phyloP scores from a whole-genome alignment of 345 rosid genomes.

The Reutealis trisperma region DNA sequence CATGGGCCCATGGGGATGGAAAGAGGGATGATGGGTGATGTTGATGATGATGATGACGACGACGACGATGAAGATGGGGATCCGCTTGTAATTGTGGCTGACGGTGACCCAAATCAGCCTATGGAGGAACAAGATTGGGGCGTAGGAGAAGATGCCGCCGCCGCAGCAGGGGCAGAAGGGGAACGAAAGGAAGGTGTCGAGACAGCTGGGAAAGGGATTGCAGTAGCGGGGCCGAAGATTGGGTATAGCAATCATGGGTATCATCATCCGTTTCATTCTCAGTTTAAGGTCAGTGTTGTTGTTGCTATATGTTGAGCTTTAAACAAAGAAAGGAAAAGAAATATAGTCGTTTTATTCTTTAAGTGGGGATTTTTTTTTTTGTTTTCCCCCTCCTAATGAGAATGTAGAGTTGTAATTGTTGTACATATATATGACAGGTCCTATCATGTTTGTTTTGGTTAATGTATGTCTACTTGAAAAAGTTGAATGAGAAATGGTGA shows the following conservation, averaged over 20 bases:
- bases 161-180: slow-evolving; percentile 35
- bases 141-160: slow-evolving; percentile 57
- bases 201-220: slow-evolving; percentile 41
- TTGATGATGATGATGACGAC: slow-evolving; percentile 58
- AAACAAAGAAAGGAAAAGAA: slow-evolving; percentile 16
- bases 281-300: slow-evolving; percentile 90
- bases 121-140: slow-evolving; percentile 70
- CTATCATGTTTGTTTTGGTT: neutral
- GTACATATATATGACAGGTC: slow-evolving; percentile 16
- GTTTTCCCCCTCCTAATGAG: neutral
- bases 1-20: slow-evolving; percentile 57
- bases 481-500: slow-evolving; percentile 26
- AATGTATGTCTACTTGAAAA: slow-evolving; percentile 13
- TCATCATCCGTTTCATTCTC: slow-evolving; percentile 93
- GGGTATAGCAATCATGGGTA: slow-evolving; percentile 85
- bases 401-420: slow-evolving; percentile 21
- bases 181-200: slow-evolving; percentile 64
- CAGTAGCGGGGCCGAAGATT: slow-evolving; percentile 47
- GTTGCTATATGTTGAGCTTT: slow-evolving; percentile 22
- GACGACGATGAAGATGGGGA: slow-evolving; percentile 82
- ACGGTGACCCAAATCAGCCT: slow-evolving; percentile 54
- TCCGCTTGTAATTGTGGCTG: slow-evolving; percentile 75
- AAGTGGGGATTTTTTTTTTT: slow-evolving; percentile 6
- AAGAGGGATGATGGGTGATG: slow-evolving; percentile 50
- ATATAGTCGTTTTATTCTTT: neutral